Conservation (phyloP, 805 yeast species). For the Candida easanensis region DNA sequence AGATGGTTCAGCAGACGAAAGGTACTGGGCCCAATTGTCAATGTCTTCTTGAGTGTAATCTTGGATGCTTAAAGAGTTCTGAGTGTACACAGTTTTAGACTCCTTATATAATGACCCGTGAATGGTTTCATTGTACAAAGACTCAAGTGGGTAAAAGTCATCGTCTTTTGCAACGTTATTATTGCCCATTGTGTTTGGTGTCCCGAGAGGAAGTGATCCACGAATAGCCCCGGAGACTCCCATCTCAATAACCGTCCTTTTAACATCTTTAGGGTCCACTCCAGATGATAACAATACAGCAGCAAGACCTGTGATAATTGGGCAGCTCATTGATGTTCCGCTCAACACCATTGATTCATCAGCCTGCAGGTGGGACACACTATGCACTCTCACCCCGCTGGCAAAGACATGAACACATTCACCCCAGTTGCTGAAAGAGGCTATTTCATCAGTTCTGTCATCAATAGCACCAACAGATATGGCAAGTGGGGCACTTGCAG, state of each 20-base stretch:
- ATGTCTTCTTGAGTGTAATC: slow-evolving; percentile 7
- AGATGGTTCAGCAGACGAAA: slow-evolving; percentile 3
- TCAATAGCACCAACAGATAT: slow-evolving; percentile 89
- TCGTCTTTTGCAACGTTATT: slow-evolving; percentile 34
- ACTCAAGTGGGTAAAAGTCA: slow-evolving; percentile 21
- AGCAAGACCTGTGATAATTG: slow-evolving; percentile 64
- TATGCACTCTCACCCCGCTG: slow-evolving; percentile 68
- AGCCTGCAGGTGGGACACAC: slow-evolving; percentile 40
- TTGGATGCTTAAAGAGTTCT: not conserved
- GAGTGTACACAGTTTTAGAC: not conserved
- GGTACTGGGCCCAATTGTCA: slow-evolving; percentile 12
- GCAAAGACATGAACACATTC: slow-evolving; percentile 86
- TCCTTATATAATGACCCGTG: slow-evolving; percentile 3
- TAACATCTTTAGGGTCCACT: slow-evolving; percentile 39
- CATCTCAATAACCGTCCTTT: slow-evolving; percentile 38
- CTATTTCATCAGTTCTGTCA: slow-evolving; percentile 65
- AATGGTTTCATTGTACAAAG: slow-evolving; percentile 7
- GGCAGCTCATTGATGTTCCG: slow-evolving; percentile 84
- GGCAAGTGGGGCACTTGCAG: slow-evolving; percentile 72
- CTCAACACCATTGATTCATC: slow-evolving; percentile 38
- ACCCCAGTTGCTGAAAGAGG: slow-evolving; percentile 90
- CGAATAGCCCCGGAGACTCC: slow-evolving; percentile 46
- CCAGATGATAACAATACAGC: slow-evolving; percentile 57
- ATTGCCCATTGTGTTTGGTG: slow-evolving; percentile 58
- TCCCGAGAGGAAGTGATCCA: slow-evolving; percentile 46